Percentiles rank a stretch among this genome's conserved stretches.
phyloP scores from a whole-genome alignment of 345 rosid species.

The Barbarea vulgaris region DNA sequence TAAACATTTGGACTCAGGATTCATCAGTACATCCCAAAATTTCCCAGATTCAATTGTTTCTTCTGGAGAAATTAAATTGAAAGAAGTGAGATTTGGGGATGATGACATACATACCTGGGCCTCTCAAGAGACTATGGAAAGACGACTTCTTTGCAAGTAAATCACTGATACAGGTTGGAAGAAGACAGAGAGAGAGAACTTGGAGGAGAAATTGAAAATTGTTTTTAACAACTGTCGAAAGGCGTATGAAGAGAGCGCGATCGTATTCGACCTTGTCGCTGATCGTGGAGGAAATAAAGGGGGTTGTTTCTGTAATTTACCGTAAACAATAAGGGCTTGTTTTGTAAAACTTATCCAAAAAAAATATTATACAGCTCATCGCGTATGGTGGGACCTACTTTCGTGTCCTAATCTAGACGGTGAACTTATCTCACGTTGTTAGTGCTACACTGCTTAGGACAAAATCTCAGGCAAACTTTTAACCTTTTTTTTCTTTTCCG shows the following conservation, averaged over 20 bases:
- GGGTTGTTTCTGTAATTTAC: conserved; percentile 12
- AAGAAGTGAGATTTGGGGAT: conserved; percentile 13
- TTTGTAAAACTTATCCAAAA: background rate
- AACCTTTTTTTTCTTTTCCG: background rate
- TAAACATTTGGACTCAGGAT: background rate
- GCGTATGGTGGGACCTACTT: conserved; percentile 9
- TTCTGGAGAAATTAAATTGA: background rate
- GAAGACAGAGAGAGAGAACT: background rate
- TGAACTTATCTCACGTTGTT: conserved; percentile 2
- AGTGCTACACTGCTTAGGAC: background rate
- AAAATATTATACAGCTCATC: conserved; percentile 37
- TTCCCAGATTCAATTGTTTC: conserved; percentile 26
- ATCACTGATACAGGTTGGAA: conserved; percentile 17
- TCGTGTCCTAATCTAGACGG: conserved; percentile 1
- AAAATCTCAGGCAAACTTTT: background rate
- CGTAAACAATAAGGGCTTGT: conserved; percentile 1
- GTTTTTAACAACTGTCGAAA: background rate
- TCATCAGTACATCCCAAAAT: background rate
- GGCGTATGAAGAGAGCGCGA: conserved; percentile 19
- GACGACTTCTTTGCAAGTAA: conserved; percentile 10
- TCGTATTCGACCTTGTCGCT: conserved; percentile 39
- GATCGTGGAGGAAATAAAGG: conserved; percentile 32
- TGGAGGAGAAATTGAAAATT: conserved; percentile 14
- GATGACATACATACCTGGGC: conserved; percentile 31
- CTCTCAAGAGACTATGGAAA: conserved; percentile 12